These are phyloP conservation scores for Mycena maculata DNA, from an alignment of 768 basidiomycete genomes.

Conservation along the genomic window DNA sequence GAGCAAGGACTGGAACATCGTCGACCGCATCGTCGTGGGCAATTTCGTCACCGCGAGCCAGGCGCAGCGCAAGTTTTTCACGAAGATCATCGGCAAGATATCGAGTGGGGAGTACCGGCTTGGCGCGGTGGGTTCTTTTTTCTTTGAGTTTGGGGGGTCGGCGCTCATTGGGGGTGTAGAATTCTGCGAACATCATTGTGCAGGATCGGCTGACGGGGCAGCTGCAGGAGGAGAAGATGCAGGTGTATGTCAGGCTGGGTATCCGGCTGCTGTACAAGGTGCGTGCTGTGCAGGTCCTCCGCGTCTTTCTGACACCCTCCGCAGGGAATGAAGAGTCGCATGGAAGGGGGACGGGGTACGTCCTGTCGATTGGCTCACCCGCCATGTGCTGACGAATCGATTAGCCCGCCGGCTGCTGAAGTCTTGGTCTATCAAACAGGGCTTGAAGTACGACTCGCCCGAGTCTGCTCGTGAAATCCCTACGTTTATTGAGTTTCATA, in stretches of 20 bases:
- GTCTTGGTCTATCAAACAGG: conserved; percentile 93
- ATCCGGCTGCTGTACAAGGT: conserved; percentile 93
- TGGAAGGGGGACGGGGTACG: conserved; percentile 90
- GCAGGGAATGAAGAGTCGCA: conserved; percentile 83
- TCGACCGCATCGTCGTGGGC: conserved; percentile 90
- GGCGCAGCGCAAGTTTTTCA: conserved; percentile 98
- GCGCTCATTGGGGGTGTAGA: conserved; percentile 56
- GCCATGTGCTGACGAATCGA: conserved; percentile 10
- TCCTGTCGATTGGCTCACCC: conserved; percentile 11
- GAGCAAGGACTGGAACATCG: conserved; percentile 89
- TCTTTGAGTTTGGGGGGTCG: background rate
- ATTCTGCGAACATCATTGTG: conserved; percentile 98
- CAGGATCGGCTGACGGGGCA: conserved; percentile 94
- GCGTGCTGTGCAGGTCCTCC: conserved; percentile 12
- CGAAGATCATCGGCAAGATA: conserved; percentile 88
- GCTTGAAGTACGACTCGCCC: conserved; percentile 89
- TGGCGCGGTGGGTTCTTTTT: conserved; percentile 75
- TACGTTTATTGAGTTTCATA: conserved; percentile 90
- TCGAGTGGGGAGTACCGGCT: conserved; percentile 89
- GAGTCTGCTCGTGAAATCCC: conserved; percentile 88
- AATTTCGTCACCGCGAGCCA: conserved; percentile 95
- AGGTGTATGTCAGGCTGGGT: conserved; percentile 90
- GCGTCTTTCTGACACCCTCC: background rate
- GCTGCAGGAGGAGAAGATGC: conserved; percentile 98
- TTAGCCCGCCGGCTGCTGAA: conserved; percentile 85